A percentile compares a stretch with the other conserved stretches of the same genome.
Evolutionary conservation across 257 asterid genomes (phyloP).

Genomic region (Schizonepeta tenuifolia): DNA sequence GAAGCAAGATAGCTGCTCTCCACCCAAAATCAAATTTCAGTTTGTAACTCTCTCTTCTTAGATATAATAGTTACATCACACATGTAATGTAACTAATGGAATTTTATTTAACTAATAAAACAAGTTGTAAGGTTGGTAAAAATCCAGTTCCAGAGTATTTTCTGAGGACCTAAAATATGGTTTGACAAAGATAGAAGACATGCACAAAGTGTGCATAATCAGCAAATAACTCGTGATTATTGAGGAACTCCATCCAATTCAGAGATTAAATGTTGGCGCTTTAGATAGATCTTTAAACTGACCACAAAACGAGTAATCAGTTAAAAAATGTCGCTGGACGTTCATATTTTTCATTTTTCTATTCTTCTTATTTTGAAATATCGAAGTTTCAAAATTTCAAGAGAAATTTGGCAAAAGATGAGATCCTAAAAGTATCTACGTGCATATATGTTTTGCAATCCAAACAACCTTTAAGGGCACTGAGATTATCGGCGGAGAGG

Average conservation of each 20-base stretch:
- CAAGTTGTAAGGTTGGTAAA: not conserved
- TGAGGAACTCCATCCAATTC: not conserved
- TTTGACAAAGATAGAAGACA: not conserved
- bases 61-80: no score
- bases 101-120: not conserved
- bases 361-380: not conserved
- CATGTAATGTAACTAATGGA: no score
- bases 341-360: slow-evolving; percentile 19
- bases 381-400: not conserved
- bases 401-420: not conserved
- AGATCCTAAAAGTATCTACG: not conserved
- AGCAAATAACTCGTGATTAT: not conserved
- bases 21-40: no score
- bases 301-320: not conserved
- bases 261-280: not conserved
- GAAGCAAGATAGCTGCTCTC: no score
- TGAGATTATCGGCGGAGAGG: not conserved
- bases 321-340: not conserved
- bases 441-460: not conserved
- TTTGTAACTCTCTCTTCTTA: no score
- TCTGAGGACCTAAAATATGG: not conserved
- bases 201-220: not conserved
- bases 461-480: not conserved
- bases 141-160: not conserved
- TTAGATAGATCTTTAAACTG: not conserved